Conservation (phyloP, 2,329 filamentous ascomycete genomes). For the Alternaria sp. region DNA sequence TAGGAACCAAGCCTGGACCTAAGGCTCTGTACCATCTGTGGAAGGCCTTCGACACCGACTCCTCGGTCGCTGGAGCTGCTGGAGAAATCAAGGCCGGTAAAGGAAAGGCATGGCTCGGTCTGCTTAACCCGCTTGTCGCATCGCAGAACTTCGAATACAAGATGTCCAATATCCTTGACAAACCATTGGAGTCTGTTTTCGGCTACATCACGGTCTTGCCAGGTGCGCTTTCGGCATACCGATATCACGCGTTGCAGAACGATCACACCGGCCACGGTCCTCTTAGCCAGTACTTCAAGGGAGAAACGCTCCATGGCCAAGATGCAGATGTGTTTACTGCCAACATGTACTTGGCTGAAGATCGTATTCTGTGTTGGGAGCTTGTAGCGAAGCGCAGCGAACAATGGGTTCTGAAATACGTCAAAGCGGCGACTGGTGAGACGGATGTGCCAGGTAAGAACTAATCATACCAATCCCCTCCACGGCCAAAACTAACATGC, state of each 20-base stretch:
- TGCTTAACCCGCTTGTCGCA: constrained; percentile 92
- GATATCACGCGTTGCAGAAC: constrained; percentile 95
- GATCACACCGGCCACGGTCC: constrained; percentile 95
- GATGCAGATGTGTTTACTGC: constrained; percentile 97
- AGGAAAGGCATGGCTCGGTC: constrained; percentile 78
- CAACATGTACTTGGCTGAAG: constrained; percentile 92
- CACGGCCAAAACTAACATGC: too few relatives aligned
- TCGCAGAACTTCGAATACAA: constrained; percentile 99
- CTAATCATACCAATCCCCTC: too few relatives aligned
- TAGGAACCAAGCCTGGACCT: constrained; percentile 87
- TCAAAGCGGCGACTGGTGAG: constrained; percentile 94
- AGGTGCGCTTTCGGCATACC: constrained; percentile 91
- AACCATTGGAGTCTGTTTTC: constrained; percentile 95
- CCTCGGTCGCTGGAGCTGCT: constrained; percentile 94
- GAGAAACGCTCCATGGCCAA: constrained; percentile 93
- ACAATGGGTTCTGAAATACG: constrained; percentile 97
- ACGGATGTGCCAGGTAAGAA: constrained; percentile 96
- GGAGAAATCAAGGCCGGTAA: constrained; percentile 98
- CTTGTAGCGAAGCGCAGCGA: constrained; percentile 93
- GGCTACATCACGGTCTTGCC: constrained; percentile 98
- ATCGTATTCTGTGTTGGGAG: constrained; percentile 92
- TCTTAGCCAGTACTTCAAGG: constrained; percentile 98
- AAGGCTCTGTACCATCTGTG: constrained; percentile 97
- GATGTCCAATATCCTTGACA: constrained; percentile 99
- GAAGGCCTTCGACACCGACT: constrained; percentile 98